Evolutionary conservation across 768 basidiomycete species (phyloP), one percentile per base, ranked within the genome.

Genomic region (Boletus insuetus): DNA sequence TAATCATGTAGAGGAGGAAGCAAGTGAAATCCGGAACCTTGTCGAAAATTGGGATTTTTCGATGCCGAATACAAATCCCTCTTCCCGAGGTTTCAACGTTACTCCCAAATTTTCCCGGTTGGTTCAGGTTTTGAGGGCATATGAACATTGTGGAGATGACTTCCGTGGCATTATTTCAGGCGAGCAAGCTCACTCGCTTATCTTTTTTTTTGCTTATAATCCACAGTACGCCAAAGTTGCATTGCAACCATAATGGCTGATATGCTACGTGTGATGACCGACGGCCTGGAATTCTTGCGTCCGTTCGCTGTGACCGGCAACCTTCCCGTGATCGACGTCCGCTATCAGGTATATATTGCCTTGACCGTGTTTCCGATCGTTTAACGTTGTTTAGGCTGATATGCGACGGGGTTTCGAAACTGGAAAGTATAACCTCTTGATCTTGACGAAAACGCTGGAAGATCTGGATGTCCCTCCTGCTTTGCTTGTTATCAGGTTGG

Each of bases 81-180:
- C 73, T 24, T 87, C 86, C 7, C 70, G 71, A 50, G 77, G 82
- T 6, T 84, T 82, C 64, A 91, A 91, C 61, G 80, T 88, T 17
- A 82, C 84, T 0, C 82, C 81, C 1, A 91, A 92, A 56, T 83
- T 91, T 56, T 61, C 78, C 40, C 80, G 75, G 59, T 66, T 92
- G 24, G 72, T 86, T 3, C 79, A 89, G 45, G 70, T 83, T 42
- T 73, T 92, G 40, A 78, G 78, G 53, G 75, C 79, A 1, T 86
- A 79, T 63, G 74, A 76, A 54, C 70, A 75, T 14, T 76, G 80
- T 45, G 82, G 81, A 6, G 78, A 83, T 48, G 60, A 66, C 5
- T 91, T 92, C 63, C 81, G 87, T 43, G 86, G 82, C 16, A 75
- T 91, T 22, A 68, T 92, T 26, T 78, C 90, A 58, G 88, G 90